Base-by-base conservation (phyloP, 306 rosid genomes). In the Dryas drummondii region DNA sequence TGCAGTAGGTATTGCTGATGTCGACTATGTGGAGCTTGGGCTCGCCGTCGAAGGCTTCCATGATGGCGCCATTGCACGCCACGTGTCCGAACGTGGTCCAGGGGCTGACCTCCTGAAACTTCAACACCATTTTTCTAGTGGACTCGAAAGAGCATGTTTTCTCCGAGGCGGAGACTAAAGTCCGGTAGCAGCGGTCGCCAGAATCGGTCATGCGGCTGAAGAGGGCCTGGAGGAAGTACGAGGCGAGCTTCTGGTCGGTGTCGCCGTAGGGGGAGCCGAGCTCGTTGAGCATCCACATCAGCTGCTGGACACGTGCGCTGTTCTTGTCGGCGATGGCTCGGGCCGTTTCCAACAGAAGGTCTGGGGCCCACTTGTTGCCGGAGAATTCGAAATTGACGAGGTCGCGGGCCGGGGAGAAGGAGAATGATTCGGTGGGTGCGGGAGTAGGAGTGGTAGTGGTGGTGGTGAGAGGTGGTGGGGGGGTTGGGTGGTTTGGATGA, bases 21-120 rank as follows among this genome's bases (percentile, higher is more conserved):
- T 94, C 98, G 41, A 94, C 40, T 17, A 91, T 94, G 51, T 94
- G 98, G 9, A 94, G 68, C 77, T 84, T 94, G 0, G 89, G 46
- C 66, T 94, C 97, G 0, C 94, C 92, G 50, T 91, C 97, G 3
- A 94, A 79, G 32, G 97, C 96, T 70, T 94, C 98, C 73, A 94
- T 63, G 22, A 94, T 88, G n/a, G 91, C 93, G 3, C 97, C 98
- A 76, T 94, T 94, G 74, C 84, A 90, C 4, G 98, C 96, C 16
- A 94, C 98, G 77, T 94, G 97, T 2, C 98, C 98, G 48, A 94
- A 94, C 1, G 97, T 91, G 2, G 94, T 88, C 98, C 98, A 94
- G 0, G 98, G 98, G 50, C 96, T 88, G 9, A 91, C 91, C 76
- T 94, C 97, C 45, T 94, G 96, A 60, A 94, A 94, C 77, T 94